Evolutionary conservation across 2,329 filamentous ascomycete species (phyloP), one percentile per base, ranked within the genome.

Genomic region (Fonsecaea monophora): DNA sequence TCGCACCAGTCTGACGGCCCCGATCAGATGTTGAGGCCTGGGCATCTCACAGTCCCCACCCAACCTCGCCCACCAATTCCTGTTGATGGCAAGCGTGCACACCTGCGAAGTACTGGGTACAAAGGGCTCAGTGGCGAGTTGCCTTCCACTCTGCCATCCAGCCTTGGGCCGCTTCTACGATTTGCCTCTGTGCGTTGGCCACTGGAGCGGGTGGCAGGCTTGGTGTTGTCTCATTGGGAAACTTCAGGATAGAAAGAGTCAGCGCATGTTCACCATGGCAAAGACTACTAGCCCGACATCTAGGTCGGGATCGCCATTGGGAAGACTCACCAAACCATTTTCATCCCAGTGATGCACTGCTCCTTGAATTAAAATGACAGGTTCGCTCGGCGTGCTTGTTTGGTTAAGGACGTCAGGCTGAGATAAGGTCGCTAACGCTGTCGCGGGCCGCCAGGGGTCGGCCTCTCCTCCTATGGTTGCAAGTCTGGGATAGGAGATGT

Each of bases 361-460:
- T n/a, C 85, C 85, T 3, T 83, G 80, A 54, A 96, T 92, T 54
- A 94, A 75, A n/a, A 92, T 83, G 69, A 89, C 91, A 0, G 92
- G 92, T 79, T 93, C 85, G 56, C 82, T 84, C 0, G 81, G 78
- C 0, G 90, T 91, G 53, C 85, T 90, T 13, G 71, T 69, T 34
- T 65, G 38, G 55, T 71, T 73, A 25, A 81, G 77, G 21, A 90
- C 82, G 35, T 82, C 78, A 0, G 83, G 81, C 0, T 87, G 84
- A 1, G 82, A 85, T 13, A 73, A 59, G n/a, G 87, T 84, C 0
- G 88, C 89, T 58, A 94, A 88, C 0, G 90, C 87, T 0, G 89
- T 90, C 0, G 90, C 90, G 0, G 87, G 86, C 18, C 89, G 85
- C 92, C 92, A 96, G 0, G 92, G 92, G 74, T 96, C 92, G 64